Evolutionary conservation across 345 rosid genomes (phyloP).

Genomic region (Mallotus nudiflorus): DNA sequence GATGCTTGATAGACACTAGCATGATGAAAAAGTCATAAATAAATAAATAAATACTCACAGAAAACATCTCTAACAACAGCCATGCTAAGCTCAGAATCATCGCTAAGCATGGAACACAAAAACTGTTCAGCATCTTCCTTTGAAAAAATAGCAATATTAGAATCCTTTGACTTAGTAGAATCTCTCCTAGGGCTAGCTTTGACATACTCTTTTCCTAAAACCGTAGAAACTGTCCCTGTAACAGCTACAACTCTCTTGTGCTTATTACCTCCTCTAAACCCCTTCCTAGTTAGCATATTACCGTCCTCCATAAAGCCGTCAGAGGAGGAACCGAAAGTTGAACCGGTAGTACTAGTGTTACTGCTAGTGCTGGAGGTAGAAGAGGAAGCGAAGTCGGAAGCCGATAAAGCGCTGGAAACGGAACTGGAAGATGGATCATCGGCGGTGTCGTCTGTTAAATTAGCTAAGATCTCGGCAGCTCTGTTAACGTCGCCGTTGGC

Average conservation of each 20-base stretch:
- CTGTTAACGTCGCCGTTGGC: conserved; percentile 48
- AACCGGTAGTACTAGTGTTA: conserved; percentile 26
- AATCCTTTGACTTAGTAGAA: conserved; percentile 25
- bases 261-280: conserved; percentile 45
- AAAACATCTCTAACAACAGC: conserved; percentile 80
- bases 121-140: conserved; percentile 70
- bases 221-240: conserved; percentile 79
- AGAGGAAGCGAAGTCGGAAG: too few species aligned
- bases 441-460: too few species aligned
- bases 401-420: conserved; percentile 42
- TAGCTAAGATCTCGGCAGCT: conserved; percentile 47
- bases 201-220: conserved; percentile 75
- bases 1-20: too few species aligned
- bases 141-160: conserved; percentile 25
- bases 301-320: conserved; percentile 47
- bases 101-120: conserved; percentile 73
- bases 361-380: too few species aligned
- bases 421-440: conserved; percentile 51
- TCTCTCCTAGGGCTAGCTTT: too few species aligned
- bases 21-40: too few species aligned
- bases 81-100: conserved; percentile 65
- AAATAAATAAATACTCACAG: conserved; percentile 44
- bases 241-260: conserved; percentile 64
- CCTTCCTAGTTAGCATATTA: conserved; percentile 24
- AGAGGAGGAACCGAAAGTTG: too few species aligned